Evolutionary conservation across 2,329 filamentous ascomycete species (phyloP).

Genomic region (Endothia cerciana): DNA sequence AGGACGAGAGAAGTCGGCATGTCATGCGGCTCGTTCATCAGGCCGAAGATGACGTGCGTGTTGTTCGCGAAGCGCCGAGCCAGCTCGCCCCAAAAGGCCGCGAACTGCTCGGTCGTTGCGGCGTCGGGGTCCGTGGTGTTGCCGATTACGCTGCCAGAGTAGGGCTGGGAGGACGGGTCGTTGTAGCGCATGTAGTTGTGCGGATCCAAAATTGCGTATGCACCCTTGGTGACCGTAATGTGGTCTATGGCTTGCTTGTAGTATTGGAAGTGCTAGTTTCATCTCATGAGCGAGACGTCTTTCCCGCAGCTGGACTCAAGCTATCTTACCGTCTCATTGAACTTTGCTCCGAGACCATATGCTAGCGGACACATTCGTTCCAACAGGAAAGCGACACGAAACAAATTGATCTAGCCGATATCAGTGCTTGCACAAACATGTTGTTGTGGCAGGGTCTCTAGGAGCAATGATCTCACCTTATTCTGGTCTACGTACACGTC

Average conservation of each 20-base stretch:
- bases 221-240: constrained; percentile 51
- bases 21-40: constrained; percentile 57
- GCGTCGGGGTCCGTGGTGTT: constrained; percentile 48
- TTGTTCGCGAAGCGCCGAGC: constrained; percentile 49
- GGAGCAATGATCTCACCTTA: constrained; percentile 37
- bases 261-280: constrained; percentile 43
- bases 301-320: no score
- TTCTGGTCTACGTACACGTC: constrained; percentile 51
- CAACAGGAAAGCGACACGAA: constrained; percentile 53
- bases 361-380: constrained; percentile 54
- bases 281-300: not conserved
- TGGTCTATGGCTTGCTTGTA: constrained; percentile 54
- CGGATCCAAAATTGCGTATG: constrained; percentile 53
- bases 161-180: constrained; percentile 52
- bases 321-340: constrained; percentile 48
- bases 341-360: constrained; percentile 50
- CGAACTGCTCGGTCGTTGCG: constrained; percentile 52
- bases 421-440: not conserved
- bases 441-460: not conserved
- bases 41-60: constrained; percentile 52
- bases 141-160: constrained; percentile 53
- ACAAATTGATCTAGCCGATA: constrained; percentile 43
- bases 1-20: constrained; percentile 51
- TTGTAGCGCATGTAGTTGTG: constrained; percentile 61
- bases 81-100: constrained; percentile 53